Percentiles rank a stretch among this genome's conserved stretches.
Conservation (phyloP, 2,329 filamentous ascomycete genomes). For the Fusarium tricinctum region DNA sequence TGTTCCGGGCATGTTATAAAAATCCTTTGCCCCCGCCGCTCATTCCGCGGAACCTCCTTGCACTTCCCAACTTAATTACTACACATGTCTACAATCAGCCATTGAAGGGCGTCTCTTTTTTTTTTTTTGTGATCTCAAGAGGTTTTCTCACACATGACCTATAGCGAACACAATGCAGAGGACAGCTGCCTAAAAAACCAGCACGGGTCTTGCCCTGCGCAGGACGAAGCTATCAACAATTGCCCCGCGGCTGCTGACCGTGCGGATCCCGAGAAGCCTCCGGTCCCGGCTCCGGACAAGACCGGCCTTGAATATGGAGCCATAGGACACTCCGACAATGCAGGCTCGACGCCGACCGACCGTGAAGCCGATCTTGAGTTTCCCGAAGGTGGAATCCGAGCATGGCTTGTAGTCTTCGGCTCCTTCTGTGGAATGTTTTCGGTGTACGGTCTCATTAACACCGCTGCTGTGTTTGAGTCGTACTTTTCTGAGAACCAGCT, state of each 20-base stretch:
- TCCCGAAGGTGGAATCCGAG: constrained; percentile 73
- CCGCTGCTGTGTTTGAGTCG: constrained; percentile 71
- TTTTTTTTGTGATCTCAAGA: constrained; percentile 17
- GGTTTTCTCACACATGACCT: constrained; percentile 31
- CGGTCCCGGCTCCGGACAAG: constrained; percentile 18
- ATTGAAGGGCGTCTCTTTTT: constrained; percentile 16
- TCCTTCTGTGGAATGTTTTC: constrained; percentile 76
- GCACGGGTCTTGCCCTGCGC: constrained; percentile 14
- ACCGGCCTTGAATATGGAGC: constrained; percentile 28
- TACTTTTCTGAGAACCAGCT: constrained; percentile 83
- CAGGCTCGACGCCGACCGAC: constrained; percentile 3
- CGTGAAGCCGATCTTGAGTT: constrained; percentile 24
- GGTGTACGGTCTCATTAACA: constrained; percentile 76
- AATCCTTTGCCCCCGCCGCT: constrained; percentile 10
- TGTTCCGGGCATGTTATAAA: constrained; percentile 25
- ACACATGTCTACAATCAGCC: constrained; percentile 7
- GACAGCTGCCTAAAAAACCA: constrained; percentile 52
- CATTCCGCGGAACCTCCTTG: not conserved
- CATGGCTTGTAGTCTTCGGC: constrained; percentile 80
- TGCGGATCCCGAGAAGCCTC: constrained; percentile 27
- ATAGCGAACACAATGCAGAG: constrained; percentile 48
- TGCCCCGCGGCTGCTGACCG: not conserved
- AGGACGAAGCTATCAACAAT: constrained; percentile 25
- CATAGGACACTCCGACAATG: constrained; percentile 3
- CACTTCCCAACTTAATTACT: not conserved